A percentile compares a stretch with the other conserved stretches of the same genome.
These are phyloP conservation scores for Rhizopogon vinicolor DNA, from an alignment of 768 basidiomycete genomes.

Conservation along the genomic window DNA sequence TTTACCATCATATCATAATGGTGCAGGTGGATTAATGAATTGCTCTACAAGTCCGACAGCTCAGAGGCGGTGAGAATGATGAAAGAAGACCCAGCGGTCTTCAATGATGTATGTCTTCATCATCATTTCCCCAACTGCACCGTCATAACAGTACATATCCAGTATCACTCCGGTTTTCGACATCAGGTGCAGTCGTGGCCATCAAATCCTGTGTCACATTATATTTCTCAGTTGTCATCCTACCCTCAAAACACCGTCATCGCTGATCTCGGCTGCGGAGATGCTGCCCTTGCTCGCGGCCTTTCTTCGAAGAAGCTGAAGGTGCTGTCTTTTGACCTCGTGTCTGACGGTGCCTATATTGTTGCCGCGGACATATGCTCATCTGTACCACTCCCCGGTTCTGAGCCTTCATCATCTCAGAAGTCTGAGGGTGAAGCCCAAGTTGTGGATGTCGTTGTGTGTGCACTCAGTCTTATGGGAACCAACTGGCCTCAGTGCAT, in stretches of 20 bases:
- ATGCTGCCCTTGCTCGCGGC: conserved; percentile 78
- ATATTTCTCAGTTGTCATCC: conserved; percentile 58
- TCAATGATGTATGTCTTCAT: conserved; percentile 62
- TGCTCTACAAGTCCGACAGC: conserved; percentile 84
- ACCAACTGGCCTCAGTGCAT: conserved; percentile 94
- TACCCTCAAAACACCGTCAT: conserved; percentile 70
- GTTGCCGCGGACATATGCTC: conserved; percentile 87
- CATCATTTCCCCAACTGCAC: conserved; percentile 9
- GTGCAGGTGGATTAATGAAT: conserved; percentile 84
- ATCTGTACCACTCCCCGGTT: conserved; percentile 81
- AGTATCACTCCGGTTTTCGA: conserved; percentile 95
- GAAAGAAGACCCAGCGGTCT: conserved; percentile 75
- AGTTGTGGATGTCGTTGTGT: conserved; percentile 87
- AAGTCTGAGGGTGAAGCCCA: conserved; percentile 56
- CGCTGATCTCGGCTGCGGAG: conserved; percentile 94
- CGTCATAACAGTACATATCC: conserved; percentile 1
- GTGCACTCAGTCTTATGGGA: conserved; percentile 94
- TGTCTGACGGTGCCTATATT: conserved; percentile 71
- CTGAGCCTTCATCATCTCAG: conserved; percentile 39
- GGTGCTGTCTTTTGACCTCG: conserved; percentile 78
- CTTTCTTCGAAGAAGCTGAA: conserved; percentile 64
- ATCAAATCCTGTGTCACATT: conserved; percentile 85
- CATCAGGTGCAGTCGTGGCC: conserved; percentile 93
- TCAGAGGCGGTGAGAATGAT: conserved; percentile 74
- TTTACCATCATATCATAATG: neutral